Conservation (phyloP, 345 rosid genomes). For the Noccaea bulbosa region DNA sequence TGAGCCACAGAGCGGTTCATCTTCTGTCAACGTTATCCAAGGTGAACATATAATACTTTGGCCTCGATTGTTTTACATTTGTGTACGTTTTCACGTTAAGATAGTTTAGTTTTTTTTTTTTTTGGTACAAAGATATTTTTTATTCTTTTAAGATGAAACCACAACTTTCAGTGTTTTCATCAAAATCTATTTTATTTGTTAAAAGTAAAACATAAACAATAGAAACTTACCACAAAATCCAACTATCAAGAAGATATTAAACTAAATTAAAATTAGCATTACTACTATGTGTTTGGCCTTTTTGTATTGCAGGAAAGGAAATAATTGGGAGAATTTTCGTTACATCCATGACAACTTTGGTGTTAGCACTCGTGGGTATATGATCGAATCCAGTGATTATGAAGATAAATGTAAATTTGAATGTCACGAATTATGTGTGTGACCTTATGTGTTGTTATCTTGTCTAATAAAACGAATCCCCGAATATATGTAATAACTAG, state of each 20-base stretch:
- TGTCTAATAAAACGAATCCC: too few species aligned
- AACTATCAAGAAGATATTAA: background rate
- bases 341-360: constrained; percentile 9
- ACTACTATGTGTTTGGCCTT: background rate
- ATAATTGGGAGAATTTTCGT: background rate
- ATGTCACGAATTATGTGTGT: too few species aligned
- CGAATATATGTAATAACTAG: too few species aligned
- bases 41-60: constrained; percentile 7
- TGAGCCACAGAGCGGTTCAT: background rate
- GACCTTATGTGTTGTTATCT: too few species aligned
- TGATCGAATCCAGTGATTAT: too few species aligned
- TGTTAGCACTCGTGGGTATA: constrained; percentile 7
- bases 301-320: constrained; percentile 1
- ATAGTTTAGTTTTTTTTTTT: too few species aligned
- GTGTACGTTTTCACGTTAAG: background rate
- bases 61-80: background rate
- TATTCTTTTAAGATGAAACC: background rate
- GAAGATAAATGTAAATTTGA: too few species aligned
- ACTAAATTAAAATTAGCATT: too few species aligned
- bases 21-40: background rate
- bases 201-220: too few species aligned
- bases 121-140: too few species aligned
- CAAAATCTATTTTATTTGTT: too few species aligned
- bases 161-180: background rate
- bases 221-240: too few species aligned